phyloP scores from a whole-genome alignment of 805 yeast genomes.

The Clavispora phyllophila region DNA sequence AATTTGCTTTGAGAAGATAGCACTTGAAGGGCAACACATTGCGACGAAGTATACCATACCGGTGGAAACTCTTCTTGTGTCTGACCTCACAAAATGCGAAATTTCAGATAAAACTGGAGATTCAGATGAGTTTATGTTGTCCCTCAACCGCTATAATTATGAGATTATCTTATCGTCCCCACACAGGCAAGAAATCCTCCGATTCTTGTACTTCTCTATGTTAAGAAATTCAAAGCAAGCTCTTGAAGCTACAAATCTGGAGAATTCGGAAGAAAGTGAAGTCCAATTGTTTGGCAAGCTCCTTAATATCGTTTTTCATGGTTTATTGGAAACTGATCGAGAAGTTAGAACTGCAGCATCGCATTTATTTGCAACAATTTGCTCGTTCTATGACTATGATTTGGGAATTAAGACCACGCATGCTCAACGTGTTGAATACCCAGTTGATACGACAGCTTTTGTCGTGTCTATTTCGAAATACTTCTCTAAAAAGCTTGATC shows the following conservation, averaged over 20 bases:
- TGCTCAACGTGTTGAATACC: constrained; percentile 60
- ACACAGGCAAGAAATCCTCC: constrained; percentile 54
- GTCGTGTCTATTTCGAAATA: constrained; percentile 51
- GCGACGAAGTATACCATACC: constrained; percentile 28
- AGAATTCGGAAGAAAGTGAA: constrained; percentile 40
- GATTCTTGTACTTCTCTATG: constrained; percentile 64
- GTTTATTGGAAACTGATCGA: constrained; percentile 55
- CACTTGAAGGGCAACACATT: constrained; percentile 15
- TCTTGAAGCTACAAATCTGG: constrained; percentile 33
- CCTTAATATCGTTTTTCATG: constrained; percentile 61
- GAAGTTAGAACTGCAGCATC: constrained; percentile 62
- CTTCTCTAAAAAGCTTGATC: constrained; percentile 55
- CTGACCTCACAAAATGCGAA: constrained; percentile 35
- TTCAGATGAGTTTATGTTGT: constrained; percentile 31
- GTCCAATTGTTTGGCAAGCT: constrained; percentile 50
- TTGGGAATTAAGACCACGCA: constrained; percentile 53
- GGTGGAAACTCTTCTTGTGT: constrained; percentile 28
- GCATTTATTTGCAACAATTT: constrained; percentile 55
- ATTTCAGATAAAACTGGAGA: constrained; percentile 19
- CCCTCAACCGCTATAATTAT: constrained; percentile 20
- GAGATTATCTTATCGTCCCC: constrained; percentile 28
- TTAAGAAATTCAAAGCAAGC: constrained; percentile 41
- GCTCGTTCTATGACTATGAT: constrained; percentile 53
- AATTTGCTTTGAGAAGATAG: constrained; percentile 24
- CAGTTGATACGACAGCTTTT: constrained; percentile 60